phyloP scores from a whole-genome alignment of 2,329 filamentous ascomycete genomes.

The Sordariomycetes sp. region DNA sequence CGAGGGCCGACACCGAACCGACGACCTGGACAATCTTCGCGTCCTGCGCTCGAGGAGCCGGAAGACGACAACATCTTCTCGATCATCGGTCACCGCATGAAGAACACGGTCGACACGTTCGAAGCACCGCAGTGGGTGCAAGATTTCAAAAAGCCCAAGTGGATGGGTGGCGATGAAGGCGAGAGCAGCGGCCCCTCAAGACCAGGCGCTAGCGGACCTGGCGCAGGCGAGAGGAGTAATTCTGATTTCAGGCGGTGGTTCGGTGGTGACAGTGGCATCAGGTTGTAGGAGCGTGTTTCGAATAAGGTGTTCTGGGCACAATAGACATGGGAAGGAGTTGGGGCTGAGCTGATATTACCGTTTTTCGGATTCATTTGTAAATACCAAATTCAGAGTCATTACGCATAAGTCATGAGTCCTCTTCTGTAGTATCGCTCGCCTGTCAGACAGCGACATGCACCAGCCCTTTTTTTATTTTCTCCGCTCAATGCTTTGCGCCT shows the following conservation, averaged over 20 bases:
- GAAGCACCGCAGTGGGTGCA: constrained; percentile 77
- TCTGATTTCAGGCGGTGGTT: constrained; percentile 51
- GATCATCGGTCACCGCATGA: constrained; percentile 73
- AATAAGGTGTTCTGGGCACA: neutral
- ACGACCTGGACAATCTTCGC: constrained; percentile 16
- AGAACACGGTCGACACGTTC: constrained; percentile 82
- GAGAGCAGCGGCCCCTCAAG: constrained; percentile 10
- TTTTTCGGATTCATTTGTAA: too few relatives aligned
- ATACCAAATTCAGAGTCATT: too few relatives aligned
- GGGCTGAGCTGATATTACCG: too few relatives aligned
- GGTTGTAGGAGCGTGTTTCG: constrained; percentile 10
- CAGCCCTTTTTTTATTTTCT: neutral
- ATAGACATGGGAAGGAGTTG: constrained; percentile 2
- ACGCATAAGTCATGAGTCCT: too few relatives aligned
- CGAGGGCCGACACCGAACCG: constrained; percentile 14
- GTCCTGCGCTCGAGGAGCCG: constrained; percentile 33
- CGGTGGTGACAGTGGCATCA: constrained; percentile 33
- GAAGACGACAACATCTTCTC: constrained; percentile 78
- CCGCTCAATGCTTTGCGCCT: too few relatives aligned
- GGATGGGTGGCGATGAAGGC: constrained; percentile 59
- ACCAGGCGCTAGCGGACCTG: neutral
- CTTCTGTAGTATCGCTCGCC: too few relatives aligned
- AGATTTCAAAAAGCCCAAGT: constrained; percentile 68
- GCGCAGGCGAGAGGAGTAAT: constrained; percentile 7
- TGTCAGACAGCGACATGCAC: neutral